Evolutionary conservation across 305 asterid genomes (phyloP).

Genomic region (Fraxinus nigra): DNA sequence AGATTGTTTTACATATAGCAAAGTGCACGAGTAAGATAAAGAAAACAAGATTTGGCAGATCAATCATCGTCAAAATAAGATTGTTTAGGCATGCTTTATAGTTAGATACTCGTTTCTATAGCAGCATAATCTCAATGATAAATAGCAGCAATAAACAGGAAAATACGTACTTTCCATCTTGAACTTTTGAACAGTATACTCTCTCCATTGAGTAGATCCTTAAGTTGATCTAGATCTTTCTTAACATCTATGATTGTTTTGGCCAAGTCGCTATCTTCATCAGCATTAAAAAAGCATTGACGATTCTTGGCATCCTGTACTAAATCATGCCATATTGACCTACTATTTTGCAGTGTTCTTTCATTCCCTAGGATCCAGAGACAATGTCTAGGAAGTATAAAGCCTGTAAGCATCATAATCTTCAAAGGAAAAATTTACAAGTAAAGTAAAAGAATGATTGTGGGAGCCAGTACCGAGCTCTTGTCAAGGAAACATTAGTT

Average conservation of each 20-base stretch:
- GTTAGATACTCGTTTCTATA: neutral
- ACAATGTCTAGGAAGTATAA: constrained; percentile 43
- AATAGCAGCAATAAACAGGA: neutral
- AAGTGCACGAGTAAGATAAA: neutral
- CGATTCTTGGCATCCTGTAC: constrained; percentile 58
- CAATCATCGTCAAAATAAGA: neutral
- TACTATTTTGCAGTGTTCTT: constrained; percentile 39
- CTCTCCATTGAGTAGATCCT: constrained; percentile 49
- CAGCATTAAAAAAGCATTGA: constrained; percentile 52
- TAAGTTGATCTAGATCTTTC: constrained; percentile 56
- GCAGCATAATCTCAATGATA: neutral
- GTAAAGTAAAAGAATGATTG: neutral
- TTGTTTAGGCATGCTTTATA: neutral
- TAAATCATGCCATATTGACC: constrained; percentile 55
- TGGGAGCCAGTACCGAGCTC: constrained; percentile 57
- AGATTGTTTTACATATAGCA: neutral
- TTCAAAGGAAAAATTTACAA: neutral
- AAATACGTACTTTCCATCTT: constrained; percentile 61
- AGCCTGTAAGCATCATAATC: neutral
- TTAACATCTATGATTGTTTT: constrained; percentile 48
- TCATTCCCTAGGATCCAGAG: constrained; percentile 81
- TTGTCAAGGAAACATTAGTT: constrained; percentile 71
- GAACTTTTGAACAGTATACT: constrained; percentile 44
- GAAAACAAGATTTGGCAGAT: neutral
- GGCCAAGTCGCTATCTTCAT: constrained; percentile 44